phyloP scores from a whole-genome alignment of 768 basidiomycete species.

The Austroboletus eburneus region DNA sequence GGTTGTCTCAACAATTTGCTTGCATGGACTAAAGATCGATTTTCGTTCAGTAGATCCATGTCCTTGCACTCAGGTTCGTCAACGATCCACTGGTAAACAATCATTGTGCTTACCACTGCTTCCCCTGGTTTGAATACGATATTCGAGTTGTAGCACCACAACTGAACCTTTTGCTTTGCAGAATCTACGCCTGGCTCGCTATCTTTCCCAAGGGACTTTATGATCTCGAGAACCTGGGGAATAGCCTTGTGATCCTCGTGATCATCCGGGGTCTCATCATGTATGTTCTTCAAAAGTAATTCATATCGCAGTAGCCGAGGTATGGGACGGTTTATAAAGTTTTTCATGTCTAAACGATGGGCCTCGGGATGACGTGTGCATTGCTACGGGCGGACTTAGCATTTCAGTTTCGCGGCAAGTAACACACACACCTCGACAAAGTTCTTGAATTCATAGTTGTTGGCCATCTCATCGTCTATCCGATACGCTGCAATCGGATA shows the following conservation, averaged over 20 bases:
- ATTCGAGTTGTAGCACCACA: constrained; percentile 82
- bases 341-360: constrained; percentile 85
- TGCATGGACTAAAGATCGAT: constrained; percentile 78
- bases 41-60: constrained; percentile 84
- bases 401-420: background rate
- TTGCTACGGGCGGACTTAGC: constrained; percentile 29
- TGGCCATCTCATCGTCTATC: constrained; percentile 84
- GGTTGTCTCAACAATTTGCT: constrained; percentile 84
- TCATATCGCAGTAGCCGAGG: constrained; percentile 87
- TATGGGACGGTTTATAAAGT: constrained; percentile 89
- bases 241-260: constrained; percentile 84
- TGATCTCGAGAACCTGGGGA: constrained; percentile 81
- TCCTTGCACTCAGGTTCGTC: constrained; percentile 42
- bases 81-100: background rate
- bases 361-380: constrained; percentile 67
- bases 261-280: constrained; percentile 65
- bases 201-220: constrained; percentile 82
- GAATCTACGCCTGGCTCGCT: constrained; percentile 83
- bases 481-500: constrained; percentile 88
- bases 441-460: constrained; percentile 71
- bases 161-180: constrained; percentile 83
- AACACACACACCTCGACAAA: constrained; percentile 69
- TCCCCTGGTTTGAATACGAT: constrained; percentile 79
- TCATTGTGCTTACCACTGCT: constrained; percentile 42
- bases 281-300: constrained; percentile 74